Evolutionary conservation across 345 rosid genomes (phyloP), one percentile per base, ranked within the genome.

Genomic region (Barbarea vulgaris): DNA sequence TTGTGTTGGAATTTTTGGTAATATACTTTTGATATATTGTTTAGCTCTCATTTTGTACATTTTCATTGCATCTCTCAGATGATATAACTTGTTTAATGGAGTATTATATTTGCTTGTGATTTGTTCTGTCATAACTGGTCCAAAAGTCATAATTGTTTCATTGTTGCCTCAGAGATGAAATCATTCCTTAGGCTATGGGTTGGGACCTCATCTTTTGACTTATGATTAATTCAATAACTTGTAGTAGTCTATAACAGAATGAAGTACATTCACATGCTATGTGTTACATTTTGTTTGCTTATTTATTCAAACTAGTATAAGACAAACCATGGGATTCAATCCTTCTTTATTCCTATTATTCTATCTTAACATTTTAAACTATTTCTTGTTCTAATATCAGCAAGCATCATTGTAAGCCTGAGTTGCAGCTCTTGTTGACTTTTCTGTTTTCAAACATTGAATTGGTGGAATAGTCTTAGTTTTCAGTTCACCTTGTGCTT

Each of bases 401-500:
- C 96, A 85, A 37, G 83, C 81, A 54, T 80, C 83, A 57, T 55
- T 59, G 33, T 65, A 19, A 44, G 86, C 66, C 3, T 64, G 82
- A 60, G 63, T 61, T 28, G 41, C 22, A 47, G 74, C 47, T 60
- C 70, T 80, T 53, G 85, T 30, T 63, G 89, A 80, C 54, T 74
- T 79, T 13, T 87, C 93, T 18, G 72, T 65, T 77, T 80, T 83
- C 81, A 91, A 78, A 80, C 96, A 91, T 37, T 65, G 39, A 50
- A 93, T 81, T 70, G 89, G 94, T 31, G 97, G 97, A 33, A 77
- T 80, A 46, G 86, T 87, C 37, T 76, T 9, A 22, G 87, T 86
- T 79, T 79, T 83, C 73, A 87, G 73, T 70, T 87, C 88, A 60
- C 98, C 98, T n/a, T 81, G 85, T 56, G 96, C 79, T 75, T 91